phyloP scores from a whole-genome alignment of 2,329 filamentous ascomycete species.

The Botrytis medusae region DNA sequence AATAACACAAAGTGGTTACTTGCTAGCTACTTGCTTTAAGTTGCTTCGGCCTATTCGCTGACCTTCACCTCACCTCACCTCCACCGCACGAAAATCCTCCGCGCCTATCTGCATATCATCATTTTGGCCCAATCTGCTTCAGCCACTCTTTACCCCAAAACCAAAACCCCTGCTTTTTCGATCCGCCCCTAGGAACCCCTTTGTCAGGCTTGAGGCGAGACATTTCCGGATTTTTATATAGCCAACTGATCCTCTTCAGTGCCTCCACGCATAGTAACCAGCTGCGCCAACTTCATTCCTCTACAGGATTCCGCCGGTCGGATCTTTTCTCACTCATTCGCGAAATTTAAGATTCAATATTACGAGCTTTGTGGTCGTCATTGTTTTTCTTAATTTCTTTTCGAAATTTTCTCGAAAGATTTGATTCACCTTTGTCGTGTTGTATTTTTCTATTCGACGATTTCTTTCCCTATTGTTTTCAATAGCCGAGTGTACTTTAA shows the following conservation, averaged over 20 bases:
- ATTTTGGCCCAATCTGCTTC: conserved; percentile 9
- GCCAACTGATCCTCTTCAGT: conserved; percentile 22
- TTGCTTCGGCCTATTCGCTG: conserved; percentile 16
- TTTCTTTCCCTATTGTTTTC: conserved; percentile 13
- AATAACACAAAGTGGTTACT: conserved; percentile 5
- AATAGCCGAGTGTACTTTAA: conserved; percentile 10
- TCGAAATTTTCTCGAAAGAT: conserved; percentile 14
- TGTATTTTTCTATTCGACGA: conserved; percentile 5
- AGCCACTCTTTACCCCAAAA: conserved; percentile 13
- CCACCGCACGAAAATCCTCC: conserved; percentile 15
- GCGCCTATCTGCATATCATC: conserved; percentile 23
- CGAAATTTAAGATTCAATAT: conserved; percentile 22
- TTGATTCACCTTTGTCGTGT: conserved; percentile 19
- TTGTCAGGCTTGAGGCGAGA: conserved; percentile 21
- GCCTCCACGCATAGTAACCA: conserved; percentile 18
- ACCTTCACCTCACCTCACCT: conserved; percentile 5
- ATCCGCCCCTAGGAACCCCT: conserved; percentile 17
- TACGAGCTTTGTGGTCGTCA: conserved; percentile 18
- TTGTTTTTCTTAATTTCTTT: conserved; percentile 9
- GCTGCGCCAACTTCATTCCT: conserved; percentile 22
- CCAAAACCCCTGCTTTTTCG: conserved; percentile 3
- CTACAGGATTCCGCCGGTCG: conserved; percentile 23
- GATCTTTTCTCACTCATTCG: conserved; percentile 22
- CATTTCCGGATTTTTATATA: conserved; percentile 22
- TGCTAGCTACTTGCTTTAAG: background rate